These are phyloP conservation scores for Alternaria consortialis DNA, from an alignment of 2,329 filamentous ascomycete genomes.

Conservation along the genomic window DNA sequence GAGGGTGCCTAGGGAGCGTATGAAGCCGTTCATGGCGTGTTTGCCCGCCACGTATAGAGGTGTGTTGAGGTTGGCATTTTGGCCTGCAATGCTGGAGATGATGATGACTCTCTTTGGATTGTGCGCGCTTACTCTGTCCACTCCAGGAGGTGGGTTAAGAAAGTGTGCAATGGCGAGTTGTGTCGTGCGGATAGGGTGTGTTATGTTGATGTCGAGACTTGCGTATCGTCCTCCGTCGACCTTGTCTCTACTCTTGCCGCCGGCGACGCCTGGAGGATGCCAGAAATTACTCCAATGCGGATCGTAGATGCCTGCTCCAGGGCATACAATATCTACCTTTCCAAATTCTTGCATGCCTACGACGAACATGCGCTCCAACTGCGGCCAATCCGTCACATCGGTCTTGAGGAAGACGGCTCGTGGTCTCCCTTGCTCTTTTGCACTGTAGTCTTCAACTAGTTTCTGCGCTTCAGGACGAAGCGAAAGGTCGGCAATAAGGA, in stretches of 20 bases:
- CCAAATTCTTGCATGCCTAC: constrained; percentile 42
- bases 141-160: constrained; percentile 46
- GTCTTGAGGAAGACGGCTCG: constrained; percentile 57
- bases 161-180: constrained; percentile 59
- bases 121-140: constrained; percentile 41
- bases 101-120: constrained; percentile 59
- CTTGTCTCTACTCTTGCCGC: constrained; percentile 45
- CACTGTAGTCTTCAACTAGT: constrained; percentile 47
- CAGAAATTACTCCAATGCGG: constrained; percentile 60
- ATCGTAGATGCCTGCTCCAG: constrained; percentile 61
- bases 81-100: constrained; percentile 57
- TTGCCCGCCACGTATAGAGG: constrained; percentile 59
- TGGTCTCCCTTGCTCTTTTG: constrained; percentile 29
- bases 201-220: constrained; percentile 58
- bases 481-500: constrained; percentile 59
- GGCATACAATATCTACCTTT: constrained; percentile 57
- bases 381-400: constrained; percentile 52
- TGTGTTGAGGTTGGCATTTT: constrained; percentile 40
- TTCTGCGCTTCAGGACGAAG: constrained; percentile 58
- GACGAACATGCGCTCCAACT: constrained; percentile 47
- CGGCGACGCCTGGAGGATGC: constrained; percentile 54
- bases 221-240: constrained; percentile 38
- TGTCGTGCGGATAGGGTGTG: constrained; percentile 58
- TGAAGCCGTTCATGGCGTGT: constrained; percentile 57
- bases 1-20: constrained; percentile 61